A percentile compares a stretch with the other conserved stretches of the same genome.
Conservation (phyloP, 2,329 filamentous ascomycete genomes). For the Periconia sp. region DNA sequence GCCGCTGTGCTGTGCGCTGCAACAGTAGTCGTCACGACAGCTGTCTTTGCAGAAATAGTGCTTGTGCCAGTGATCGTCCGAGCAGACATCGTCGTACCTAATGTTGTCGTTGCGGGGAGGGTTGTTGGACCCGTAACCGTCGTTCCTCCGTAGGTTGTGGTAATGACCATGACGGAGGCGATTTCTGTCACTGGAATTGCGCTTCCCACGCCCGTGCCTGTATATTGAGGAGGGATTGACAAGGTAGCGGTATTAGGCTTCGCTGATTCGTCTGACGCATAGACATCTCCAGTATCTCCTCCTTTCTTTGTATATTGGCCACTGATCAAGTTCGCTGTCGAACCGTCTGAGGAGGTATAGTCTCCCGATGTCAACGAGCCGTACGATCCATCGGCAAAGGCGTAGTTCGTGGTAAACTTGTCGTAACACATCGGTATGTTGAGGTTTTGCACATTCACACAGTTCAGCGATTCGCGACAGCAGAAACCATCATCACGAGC, state of each 20-base stretch:
- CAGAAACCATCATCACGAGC: conserved; percentile 34
- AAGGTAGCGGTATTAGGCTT: conserved; percentile 54
- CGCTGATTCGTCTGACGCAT: conserved; percentile 40
- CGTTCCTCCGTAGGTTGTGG: conserved; percentile 30
- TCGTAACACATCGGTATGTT: conserved; percentile 60
- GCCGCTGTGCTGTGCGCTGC: conserved; percentile 9
- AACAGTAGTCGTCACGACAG: conserved; percentile 24
- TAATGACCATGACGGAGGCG: conserved; percentile 46
- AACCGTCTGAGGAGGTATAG: conserved; percentile 49
- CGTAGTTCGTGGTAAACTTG: conserved; percentile 59
- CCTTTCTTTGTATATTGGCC: conserved; percentile 51
- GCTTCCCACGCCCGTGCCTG: conserved; percentile 52
- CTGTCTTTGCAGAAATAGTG: conserved; percentile 27
- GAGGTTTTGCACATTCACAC: conserved; percentile 48
- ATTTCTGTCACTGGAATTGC: conserved; percentile 54
- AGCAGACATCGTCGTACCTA: conserved; percentile 24
- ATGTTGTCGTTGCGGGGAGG: conserved; percentile 23
- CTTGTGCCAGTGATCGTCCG: conserved; percentile 30
- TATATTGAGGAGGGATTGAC: conserved; percentile 53
- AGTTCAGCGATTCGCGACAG: conserved; percentile 47
- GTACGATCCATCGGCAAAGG: conserved; percentile 54
- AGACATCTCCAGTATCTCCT: conserved; percentile 54
- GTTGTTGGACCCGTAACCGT: conserved; percentile 32
- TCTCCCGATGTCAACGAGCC: conserved; percentile 54
- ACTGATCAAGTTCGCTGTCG: conserved; percentile 51